Conservation (phyloP, 2,329 filamentous ascomycete species). For the Domatiomyces catenatus region DNA sequence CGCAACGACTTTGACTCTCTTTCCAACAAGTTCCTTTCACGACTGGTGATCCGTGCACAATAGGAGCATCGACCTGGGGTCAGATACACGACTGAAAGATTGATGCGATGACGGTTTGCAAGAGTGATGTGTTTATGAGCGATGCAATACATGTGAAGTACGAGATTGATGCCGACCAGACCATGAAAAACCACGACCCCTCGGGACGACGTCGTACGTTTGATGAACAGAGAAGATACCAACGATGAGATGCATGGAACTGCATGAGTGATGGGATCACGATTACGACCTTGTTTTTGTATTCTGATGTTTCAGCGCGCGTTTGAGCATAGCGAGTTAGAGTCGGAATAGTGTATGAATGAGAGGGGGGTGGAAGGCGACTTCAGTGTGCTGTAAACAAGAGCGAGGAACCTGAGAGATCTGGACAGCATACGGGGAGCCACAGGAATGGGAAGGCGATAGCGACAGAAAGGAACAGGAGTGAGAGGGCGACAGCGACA, state of each 20-base stretch:
- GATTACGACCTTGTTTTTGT: not conserved
- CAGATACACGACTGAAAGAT: not conserved
- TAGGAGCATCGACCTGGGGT: not conserved
- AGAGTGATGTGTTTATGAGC: not conserved
- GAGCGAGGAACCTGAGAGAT: not conserved
- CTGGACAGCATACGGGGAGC: not conserved
- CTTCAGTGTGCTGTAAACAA: not conserved
- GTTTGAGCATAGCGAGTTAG: not conserved
- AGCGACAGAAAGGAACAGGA: not conserved
- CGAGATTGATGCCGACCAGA: not conserved
- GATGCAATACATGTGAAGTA: not conserved
- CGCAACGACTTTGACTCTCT: conserved; percentile 84
- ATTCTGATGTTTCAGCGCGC: not conserved
- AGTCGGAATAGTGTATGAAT: not conserved
- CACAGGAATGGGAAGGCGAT: not conserved
- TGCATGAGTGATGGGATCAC: not conserved
- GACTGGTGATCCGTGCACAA: conserved; percentile 74
- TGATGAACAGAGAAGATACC: not conserved
- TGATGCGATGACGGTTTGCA: not conserved
- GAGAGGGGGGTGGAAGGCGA: not conserved
- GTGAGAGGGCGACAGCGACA: not conserved
- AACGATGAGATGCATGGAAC: not conserved
- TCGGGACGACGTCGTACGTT: not conserved
- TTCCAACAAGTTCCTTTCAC: conserved; percentile 94
- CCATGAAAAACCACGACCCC: not conserved